phyloP scores from a whole-genome alignment of 495 filamentous ascomycete genomes.

The Bacidia gigantensis region DNA sequence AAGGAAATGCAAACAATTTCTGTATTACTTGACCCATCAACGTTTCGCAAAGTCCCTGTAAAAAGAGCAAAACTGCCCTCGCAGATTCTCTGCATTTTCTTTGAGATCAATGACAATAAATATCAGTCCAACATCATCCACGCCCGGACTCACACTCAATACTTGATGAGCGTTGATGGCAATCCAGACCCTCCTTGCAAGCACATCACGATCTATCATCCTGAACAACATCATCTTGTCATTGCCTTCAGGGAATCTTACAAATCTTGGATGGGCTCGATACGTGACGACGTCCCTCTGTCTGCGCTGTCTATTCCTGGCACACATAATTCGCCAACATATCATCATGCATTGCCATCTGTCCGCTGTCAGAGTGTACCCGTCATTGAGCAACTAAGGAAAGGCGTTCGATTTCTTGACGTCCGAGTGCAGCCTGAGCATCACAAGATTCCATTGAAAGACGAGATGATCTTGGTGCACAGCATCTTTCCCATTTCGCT shows the following conservation, averaged over 20 bases:
- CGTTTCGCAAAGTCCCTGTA: conserved; percentile 41
- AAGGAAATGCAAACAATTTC: conserved; percentile 43
- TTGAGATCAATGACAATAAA: conserved; percentile 44
- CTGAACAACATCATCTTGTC: conserved; percentile 48
- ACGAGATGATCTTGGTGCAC: conserved; percentile 55
- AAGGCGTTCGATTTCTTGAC: conserved; percentile 91
- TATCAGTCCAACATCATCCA: conserved; percentile 51
- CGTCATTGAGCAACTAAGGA: conserved; percentile 62
- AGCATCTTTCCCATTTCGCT: conserved; percentile 66
- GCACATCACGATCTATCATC: conserved; percentile 63
- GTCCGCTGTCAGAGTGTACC: conserved; percentile 85
- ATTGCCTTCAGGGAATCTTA: conserved; percentile 63
- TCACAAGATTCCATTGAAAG: conserved; percentile 35
- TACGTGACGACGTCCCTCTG: conserved; percentile 53
- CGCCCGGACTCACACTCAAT: conserved; percentile 37
- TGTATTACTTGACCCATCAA: conserved; percentile 45
- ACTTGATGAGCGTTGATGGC: conserved; percentile 39
- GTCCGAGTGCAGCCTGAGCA: conserved; percentile 59
- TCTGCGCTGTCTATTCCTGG: conserved; percentile 83
- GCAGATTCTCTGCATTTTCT: conserved; percentile 46
- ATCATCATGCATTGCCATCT: conserved; percentile 68
- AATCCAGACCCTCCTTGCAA: conserved; percentile 37
- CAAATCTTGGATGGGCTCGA: conserved; percentile 64
- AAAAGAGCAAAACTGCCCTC: conserved; percentile 31
- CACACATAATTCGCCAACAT: conserved; percentile 87